Conservation (phyloP, 1,284 basidiomycete species). For the Malassezia obtusa region DNA sequence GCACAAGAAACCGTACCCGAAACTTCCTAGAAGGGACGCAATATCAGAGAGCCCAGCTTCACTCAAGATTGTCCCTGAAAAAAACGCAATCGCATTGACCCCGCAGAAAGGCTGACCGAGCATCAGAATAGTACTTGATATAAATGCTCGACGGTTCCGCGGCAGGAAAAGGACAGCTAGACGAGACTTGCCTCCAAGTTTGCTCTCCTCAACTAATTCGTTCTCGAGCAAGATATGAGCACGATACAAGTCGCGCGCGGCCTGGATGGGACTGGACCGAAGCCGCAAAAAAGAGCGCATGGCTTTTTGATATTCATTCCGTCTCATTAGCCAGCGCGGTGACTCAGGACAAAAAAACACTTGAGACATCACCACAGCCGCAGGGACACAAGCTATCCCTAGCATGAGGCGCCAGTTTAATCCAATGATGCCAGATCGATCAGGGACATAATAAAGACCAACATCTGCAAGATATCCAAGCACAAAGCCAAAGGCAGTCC, state of each 20-base stretch:
- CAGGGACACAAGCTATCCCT: slow-evolving; percentile 13
- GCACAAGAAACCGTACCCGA: slow-evolving; percentile 38
- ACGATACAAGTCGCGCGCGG: slow-evolving; percentile 57
- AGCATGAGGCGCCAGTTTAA: slow-evolving; percentile 24
- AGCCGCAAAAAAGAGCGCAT: slow-evolving; percentile 59
- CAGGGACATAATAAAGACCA: slow-evolving; percentile 8
- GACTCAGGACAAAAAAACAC: slow-evolving; percentile 34
- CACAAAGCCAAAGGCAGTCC: slow-evolving; percentile 67
- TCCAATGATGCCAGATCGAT: neutral
- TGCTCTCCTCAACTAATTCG: slow-evolving; percentile 55
- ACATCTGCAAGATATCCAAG: slow-evolving; percentile 52
- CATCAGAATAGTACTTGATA: slow-evolving; percentile 51
- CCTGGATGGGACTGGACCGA: slow-evolving; percentile 61
- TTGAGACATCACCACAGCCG: slow-evolving; percentile 13
- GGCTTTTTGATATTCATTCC: slow-evolving; percentile 51
- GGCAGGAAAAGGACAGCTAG: slow-evolving; percentile 57
- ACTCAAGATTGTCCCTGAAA: slow-evolving; percentile 17
- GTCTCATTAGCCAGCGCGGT: slow-evolving; percentile 31
- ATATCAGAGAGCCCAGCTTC: neutral
- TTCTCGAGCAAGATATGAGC: slow-evolving; percentile 55
- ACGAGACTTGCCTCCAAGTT: slow-evolving; percentile 51
- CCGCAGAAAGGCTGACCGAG: slow-evolving; percentile 24
- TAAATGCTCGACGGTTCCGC: slow-evolving; percentile 52
- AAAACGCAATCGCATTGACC: slow-evolving; percentile 36
- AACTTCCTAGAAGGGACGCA: slow-evolving; percentile 30